Evolutionary conservation across 805 yeast genomes (phyloP), one percentile per base, ranked within the genome.

Genomic region (Blastobotrys robertii): DNA sequence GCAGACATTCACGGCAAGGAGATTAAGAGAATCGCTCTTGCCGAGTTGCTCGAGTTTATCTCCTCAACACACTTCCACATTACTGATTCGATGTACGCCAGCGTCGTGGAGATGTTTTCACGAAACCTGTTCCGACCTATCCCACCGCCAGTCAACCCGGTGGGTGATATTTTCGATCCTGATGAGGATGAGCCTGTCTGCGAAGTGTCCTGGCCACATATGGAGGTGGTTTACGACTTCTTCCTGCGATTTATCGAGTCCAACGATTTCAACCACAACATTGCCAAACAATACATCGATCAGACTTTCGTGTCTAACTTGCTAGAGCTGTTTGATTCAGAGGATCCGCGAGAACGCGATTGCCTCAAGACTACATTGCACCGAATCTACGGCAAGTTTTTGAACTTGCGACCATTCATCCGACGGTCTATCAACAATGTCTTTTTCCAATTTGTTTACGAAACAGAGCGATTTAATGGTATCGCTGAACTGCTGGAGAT

Each of bases 151-250:
- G 95, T 88, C 31, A 92, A 92, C 60, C 97, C 97, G 4, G 75
- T 88, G 37, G 98, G 98, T 32, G 98, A 92, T 51, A 76, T 90
- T 33, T 92, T 76, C 63, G 98, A 92, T 56, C 98, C 98, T 1
- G 98, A 92, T 65, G 98, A 92, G 65, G 98, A 92, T 67, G 98
- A 92, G 64, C 97, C 97, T 2, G 94, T 92, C 32, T 78, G 79
- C 54, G 97, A 92, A 61, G 76, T 90, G 50, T 88, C 97, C 8
- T 92, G 98, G 98, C 95, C 97, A 9, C 98, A 92, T 62, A 92
- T 92, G 97, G 94, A 86, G 64, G 75, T 87, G 35, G 94, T 88
- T 29, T 92, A 92, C 66, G 97, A 92, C 63, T 86, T 92, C 56
- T 90, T 92, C 60, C 68, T 92, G 47, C 71, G 95, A 56, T 90